Evolutionary conservation across 2,329 filamentous ascomycete species (phyloP), one percentile per base, ranked within the genome.

Genomic region (Penicillium brevicompactum): DNA sequence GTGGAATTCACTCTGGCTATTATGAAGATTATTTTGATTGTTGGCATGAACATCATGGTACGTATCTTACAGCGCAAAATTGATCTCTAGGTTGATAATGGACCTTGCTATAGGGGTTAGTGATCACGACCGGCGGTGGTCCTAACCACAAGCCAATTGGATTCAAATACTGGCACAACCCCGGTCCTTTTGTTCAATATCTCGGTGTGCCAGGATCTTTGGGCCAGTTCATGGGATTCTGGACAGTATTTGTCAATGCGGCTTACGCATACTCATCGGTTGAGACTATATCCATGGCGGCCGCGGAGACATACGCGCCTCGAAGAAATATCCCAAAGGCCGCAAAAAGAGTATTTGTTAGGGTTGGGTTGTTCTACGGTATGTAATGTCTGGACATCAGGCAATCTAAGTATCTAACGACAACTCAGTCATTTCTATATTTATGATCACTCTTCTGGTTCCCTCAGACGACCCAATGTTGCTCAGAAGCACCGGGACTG

Each of bases 31-130:
- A 68, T 82, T 13, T 74, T 87, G 34, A 80, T 88, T 43, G 69
- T 88, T 55, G 82, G 83, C 49, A 75, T 89, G 58, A 83, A 85
- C 63, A 78, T 87, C 51, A 81, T 86, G 59, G 82, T 57, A 48
- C 32, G 40, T 11, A 27, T 37, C 14, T 32, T 11, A 14, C 32
- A 34, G 32, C 4, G 10, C 5, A 8, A 14, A 5, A 11, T 14
- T 34, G 14, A 34, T 14, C 8, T 13, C 32, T 34, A 4, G 11
- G 2, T 10, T 50, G 24, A 27, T 27, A 2, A 27, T 27, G 24
- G 5, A 34, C 2, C 6, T 21, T 32, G 5, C n/a, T 22, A 22
- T 24, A 57, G 57, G 55, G 83, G 13, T 70, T 65, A 13, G 57
- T 75, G 2, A 66, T 69, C 5, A 71, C 74, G 32, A 72, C 73